These are phyloP conservation scores for Lachnellula subtilissima DNA, from an alignment of 2,329 filamentous ascomycete species.

Conservation along the genomic window DNA sequence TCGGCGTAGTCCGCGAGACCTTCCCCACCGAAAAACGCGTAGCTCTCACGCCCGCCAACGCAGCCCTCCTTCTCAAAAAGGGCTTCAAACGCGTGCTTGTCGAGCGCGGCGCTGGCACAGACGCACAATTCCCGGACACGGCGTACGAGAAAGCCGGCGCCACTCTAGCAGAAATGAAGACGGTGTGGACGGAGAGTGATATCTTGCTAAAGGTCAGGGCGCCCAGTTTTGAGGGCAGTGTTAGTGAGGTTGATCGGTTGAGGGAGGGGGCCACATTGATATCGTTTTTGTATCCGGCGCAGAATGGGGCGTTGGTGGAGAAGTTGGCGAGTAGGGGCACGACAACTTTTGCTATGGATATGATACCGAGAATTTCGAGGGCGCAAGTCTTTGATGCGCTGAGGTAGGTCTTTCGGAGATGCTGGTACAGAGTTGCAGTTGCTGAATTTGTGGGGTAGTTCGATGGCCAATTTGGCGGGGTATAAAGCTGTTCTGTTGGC, in stretches of 20 bases:
- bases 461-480: conserved; percentile 91
- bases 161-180: conserved; percentile 62
- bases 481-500: conserved; percentile 91
- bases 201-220: conserved; percentile 81
- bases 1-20: conserved; percentile 77
- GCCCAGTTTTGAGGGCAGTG: conserved; percentile 53
- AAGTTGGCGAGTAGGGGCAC: conserved; percentile 65
- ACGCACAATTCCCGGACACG: conserved; percentile 71
- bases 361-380: conserved; percentile 84
- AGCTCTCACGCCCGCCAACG: conserved; percentile 79
- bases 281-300: conserved; percentile 76
- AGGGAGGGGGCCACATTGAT: conserved; percentile 69
- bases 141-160: conserved; percentile 76
- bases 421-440: neutral
- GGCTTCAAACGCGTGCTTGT: conserved; percentile 74
- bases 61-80: conserved; percentile 76
- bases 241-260: conserved; percentile 64
- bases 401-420: conserved; percentile 27
- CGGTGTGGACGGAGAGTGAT: conserved; percentile 70
- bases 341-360: conserved; percentile 85
- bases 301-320: conserved; percentile 72
- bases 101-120: conserved; percentile 72
- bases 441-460: conserved; percentile 44
- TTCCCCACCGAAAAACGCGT: conserved; percentile 76
- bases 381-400: conserved; percentile 86